These are phyloP conservation scores for Suillus luteus DNA, from an alignment of 768 basidiomycete species.

Conservation along the genomic window DNA sequence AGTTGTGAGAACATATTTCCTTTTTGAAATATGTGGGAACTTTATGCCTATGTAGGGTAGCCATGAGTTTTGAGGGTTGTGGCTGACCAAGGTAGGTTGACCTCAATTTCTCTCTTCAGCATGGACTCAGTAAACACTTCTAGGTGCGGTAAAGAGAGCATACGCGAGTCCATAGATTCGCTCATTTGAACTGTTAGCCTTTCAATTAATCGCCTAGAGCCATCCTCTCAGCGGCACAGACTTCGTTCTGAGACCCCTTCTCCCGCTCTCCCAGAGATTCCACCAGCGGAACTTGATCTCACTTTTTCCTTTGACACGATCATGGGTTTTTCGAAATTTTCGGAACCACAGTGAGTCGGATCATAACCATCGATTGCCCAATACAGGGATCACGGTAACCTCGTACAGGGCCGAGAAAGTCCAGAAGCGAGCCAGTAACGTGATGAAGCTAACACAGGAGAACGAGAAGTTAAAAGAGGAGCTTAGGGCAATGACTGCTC, in stretches of 20 bases:
- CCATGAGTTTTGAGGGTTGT: constrained; percentile 4
- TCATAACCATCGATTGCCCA: constrained; percentile 24
- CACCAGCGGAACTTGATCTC: constrained; percentile 45
- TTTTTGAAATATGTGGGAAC: not conserved
- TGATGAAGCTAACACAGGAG: constrained; percentile 75
- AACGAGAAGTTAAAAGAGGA: constrained; percentile 78
- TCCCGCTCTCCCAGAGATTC: constrained; percentile 53
- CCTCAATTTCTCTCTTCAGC: constrained; percentile 5
- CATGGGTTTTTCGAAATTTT: constrained; percentile 30
- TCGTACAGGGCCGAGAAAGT: constrained; percentile 36
- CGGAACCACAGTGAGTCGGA: constrained; percentile 50
- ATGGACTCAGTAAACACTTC: constrained; percentile 27
- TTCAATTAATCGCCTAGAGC: constrained; percentile 22
- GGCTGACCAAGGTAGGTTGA: not conserved
- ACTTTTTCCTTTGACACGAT: constrained; percentile 47
- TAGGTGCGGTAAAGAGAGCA: constrained; percentile 25
- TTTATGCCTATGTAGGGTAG: not conserved
- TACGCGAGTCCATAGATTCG: constrained; percentile 7
- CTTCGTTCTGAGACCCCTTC: constrained; percentile 30
- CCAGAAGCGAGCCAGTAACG: constrained; percentile 76
- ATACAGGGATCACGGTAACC: constrained; percentile 32
- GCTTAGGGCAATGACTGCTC: constrained; percentile 71
- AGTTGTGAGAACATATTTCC: constrained; percentile 26
- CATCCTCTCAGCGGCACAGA: constrained; percentile 13
- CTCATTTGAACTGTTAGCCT: constrained; percentile 29